A percentile compares a stretch with the other conserved stretches of the same genome.
phyloP scores from a whole-genome alignment of 73 alveolate species.

The Symbiodinium natans region DNA sequence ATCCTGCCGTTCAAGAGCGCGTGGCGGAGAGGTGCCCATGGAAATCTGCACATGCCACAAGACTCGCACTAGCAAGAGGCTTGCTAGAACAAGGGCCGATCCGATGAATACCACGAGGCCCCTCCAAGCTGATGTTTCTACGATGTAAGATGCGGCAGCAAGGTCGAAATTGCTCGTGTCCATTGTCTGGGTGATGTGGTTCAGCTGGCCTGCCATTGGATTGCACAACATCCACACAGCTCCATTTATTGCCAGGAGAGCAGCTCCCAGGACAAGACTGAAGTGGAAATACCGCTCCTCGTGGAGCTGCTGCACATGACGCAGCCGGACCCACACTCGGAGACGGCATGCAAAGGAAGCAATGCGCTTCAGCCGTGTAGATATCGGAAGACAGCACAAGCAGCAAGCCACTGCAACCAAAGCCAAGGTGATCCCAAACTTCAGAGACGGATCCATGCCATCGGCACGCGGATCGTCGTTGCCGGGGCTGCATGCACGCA shows the following conservation, averaged over 20 bases:
- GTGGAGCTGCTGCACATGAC: background rate
- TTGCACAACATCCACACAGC: background rate
- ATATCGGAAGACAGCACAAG: background rate
- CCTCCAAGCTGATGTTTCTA: background rate
- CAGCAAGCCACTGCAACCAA: background rate
- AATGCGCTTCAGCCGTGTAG: background rate
- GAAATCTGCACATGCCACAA: background rate
- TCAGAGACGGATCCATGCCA: too few relatives aligned
- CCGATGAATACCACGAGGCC: background rate
- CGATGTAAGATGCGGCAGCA: background rate
- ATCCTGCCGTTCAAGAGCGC: too few relatives aligned
- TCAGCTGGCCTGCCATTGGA: slow-evolving; percentile 9
- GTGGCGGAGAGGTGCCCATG: background rate
- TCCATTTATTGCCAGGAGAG: background rate
- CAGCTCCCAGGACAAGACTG: background rate
- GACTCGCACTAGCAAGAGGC: background rate
- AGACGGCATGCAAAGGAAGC: background rate
- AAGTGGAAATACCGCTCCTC: background rate
- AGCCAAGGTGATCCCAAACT: too few relatives aligned
- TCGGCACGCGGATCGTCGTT: background rate
- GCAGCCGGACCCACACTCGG: background rate
- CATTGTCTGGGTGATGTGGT: background rate
- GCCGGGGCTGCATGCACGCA: slow-evolving; percentile 9
- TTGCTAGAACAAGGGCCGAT: background rate
- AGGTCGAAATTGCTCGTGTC: slow-evolving; percentile 27